Evolutionary conservation across 2,329 filamentous ascomycete species (phyloP), one percentile per base, ranked within the genome.

Genomic region (Aspergillus sp.): DNA sequence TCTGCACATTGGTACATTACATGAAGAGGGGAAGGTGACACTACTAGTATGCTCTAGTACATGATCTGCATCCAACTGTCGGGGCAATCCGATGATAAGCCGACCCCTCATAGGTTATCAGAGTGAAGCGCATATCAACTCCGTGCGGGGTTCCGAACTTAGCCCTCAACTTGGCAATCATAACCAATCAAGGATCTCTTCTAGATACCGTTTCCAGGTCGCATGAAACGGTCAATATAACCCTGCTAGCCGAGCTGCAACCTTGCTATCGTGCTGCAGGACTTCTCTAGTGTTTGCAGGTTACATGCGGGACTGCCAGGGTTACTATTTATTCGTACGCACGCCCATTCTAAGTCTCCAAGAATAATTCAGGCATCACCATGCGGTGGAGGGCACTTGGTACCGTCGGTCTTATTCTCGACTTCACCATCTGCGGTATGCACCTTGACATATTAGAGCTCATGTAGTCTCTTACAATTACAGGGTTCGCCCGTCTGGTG

Each of bases 21-120:
- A 48, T 48, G 45, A 21, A 5, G 51, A 43, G 50, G 50, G 23
- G 51, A 54, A 54, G 51, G 51, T 54, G 36, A 54, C 51, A 54
- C 51, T 41, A n/a, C 51, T 54, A 41, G 45, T n/a, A 23, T 23
- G 12, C 21, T 43, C 41, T 28, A 15, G 45, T 25, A 17, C 21
- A 47, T 23, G 45, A 48, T 48, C 45, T 21, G 19, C 45, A 48
- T 28, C 17, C 19, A 23, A 23, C 4, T n/a, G 28, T 25, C 32
- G 25, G 17, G 5, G 28, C 17, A 17, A 51, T 38, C 30, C 50
- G 38, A 39, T 25, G 6, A 17, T 38, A 5, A 13, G 4, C 38
- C 15, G 28, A 23, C 5, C 38, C 13, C 21, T 54, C 23, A 28
- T 15, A 19, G n/a, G 28, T 43, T 15, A 12, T 30, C 21, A 15